Evolutionary conservation across 2,329 filamentous ascomycete species (phyloP).

Genomic region (Pestalotiopsis sp.): DNA sequence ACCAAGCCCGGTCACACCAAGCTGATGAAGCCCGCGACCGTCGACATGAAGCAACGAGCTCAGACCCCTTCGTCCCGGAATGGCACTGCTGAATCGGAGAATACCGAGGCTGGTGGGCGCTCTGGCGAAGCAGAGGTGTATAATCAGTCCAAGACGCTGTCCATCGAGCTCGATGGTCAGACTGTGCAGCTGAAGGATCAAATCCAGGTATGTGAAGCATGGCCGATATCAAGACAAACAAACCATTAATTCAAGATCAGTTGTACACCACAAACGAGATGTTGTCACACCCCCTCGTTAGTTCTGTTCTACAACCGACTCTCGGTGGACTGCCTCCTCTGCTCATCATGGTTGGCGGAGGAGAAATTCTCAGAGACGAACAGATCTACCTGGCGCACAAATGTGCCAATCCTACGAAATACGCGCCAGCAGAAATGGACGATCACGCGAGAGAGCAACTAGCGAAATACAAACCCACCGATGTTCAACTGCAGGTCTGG

Average conservation of each 20-base stretch:
- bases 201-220: constrained; percentile 68
- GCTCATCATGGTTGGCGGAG: constrained; percentile 83
- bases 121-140: constrained; percentile 8
- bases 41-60: constrained; percentile 30
- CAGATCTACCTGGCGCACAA: constrained; percentile 96
- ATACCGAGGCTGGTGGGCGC: constrained; percentile 11
- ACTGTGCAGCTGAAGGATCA: constrained; percentile 81
- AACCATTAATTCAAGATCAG: constrained; percentile 29
- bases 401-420: constrained; percentile 79
- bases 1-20: constrained; percentile 31
- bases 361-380: constrained; percentile 88
- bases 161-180: constrained; percentile 72
- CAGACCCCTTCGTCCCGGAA: constrained; percentile 21
- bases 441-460: constrained; percentile 63
- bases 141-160: constrained; percentile 41
- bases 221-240: not conserved
- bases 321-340: constrained; percentile 88
- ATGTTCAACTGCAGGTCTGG: constrained; percentile 95
- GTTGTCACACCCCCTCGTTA: constrained; percentile 85
- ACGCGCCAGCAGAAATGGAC: constrained; percentile 70
- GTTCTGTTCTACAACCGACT: constrained; percentile 83
- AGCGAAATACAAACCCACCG: constrained; percentile 75
- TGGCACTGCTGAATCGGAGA: constrained; percentile 4
- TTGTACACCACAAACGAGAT: constrained; percentile 83
- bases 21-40: constrained; percentile 37